phyloP scores from a whole-genome alignment of 495 filamentous ascomycete genomes.

The Xylaria intraflava region DNA sequence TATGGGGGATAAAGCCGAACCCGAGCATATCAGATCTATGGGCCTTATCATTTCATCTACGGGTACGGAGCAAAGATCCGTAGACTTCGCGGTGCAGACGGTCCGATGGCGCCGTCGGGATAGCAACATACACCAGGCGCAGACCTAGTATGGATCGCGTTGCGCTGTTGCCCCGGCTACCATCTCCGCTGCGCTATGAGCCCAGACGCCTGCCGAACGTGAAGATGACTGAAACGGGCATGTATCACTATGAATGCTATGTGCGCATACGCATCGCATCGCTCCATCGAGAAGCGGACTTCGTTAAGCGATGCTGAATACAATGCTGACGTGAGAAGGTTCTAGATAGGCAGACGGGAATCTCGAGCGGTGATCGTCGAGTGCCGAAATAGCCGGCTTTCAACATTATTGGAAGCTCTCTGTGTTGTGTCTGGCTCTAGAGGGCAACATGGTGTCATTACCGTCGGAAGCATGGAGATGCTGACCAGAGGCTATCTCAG shows the following conservation, averaged over 20 bases:
- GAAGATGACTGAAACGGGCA: neutral
- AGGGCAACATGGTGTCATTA: neutral
- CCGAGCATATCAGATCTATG: neutral
- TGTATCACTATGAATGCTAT: neutral
- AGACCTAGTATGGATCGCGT: neutral
- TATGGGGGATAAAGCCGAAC: neutral
- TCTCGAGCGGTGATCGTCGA: neutral
- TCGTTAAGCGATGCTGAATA: neutral
- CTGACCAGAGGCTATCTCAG: neutral
- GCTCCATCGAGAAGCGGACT: neutral
- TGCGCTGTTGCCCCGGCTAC: neutral
- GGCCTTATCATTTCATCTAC: neutral
- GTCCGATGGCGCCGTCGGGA: neutral
- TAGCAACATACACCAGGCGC: too few species aligned
- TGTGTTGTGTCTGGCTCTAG: neutral
- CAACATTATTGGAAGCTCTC: neutral
- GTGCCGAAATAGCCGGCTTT: neutral
- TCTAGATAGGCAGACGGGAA: neutral
- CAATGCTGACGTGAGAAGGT: neutral
- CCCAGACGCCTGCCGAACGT: neutral
- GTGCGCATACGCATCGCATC: too few species aligned
- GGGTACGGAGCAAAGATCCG: neutral
- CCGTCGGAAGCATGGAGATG: neutral
- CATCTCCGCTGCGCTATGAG: neutral
- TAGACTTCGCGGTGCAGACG: neutral